Base-by-base conservation (phyloP, 768 basidiomycete genomes). In the Royoungia palumana region DNA sequence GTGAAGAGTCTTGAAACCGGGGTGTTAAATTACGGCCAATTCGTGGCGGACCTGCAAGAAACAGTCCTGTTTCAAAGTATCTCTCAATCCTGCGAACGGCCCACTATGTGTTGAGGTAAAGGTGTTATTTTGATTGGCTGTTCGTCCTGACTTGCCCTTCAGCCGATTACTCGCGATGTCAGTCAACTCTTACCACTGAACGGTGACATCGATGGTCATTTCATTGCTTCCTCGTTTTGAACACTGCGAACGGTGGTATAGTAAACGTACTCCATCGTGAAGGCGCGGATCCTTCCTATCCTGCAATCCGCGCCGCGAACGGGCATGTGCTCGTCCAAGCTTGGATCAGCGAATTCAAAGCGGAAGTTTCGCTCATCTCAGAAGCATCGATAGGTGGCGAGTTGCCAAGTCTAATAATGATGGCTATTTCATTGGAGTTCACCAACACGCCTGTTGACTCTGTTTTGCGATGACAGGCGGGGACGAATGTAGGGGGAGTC, bases 1-100 rank as follows among this genome's bases (percentile, higher is more conserved):
- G 69, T 83, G 54, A 72, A 75, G 44, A 58, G 56, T 5, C 69
- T 82, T 22, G 67, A 72, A 47, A 79, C 78, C 5, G 60, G 68
- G 30, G 46, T 78, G 30, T 67, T 66, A 14, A 70, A 71, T 49
- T 76, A 72, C 36, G 46, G 38, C 30, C 73, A 80, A 19, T 49
- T 53, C 11, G 45, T 82, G 4, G 65, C 56, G 14, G 58, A 71
- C 12, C 59, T 79, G 16, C 53, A 52, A 20, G 54, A 62, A 21
- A 59, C 60, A 2, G 65, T 75, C 11, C 25, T 65, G 0, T 80
- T 82, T 44, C 4, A 45, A 44, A 0, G 53, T 81, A 21, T 57
- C 57, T 25, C 54, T 80, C 19, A 49, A 41, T 36, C 69, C 72
- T 21, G 57, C 65, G 7, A 74, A 75, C 42, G 67, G 68, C 16